Evolutionary conservation across 495 filamentous ascomycete genomes (phyloP), one percentile per base, ranked within the genome.

Genomic region (Cudoniella acicularis): DNA sequence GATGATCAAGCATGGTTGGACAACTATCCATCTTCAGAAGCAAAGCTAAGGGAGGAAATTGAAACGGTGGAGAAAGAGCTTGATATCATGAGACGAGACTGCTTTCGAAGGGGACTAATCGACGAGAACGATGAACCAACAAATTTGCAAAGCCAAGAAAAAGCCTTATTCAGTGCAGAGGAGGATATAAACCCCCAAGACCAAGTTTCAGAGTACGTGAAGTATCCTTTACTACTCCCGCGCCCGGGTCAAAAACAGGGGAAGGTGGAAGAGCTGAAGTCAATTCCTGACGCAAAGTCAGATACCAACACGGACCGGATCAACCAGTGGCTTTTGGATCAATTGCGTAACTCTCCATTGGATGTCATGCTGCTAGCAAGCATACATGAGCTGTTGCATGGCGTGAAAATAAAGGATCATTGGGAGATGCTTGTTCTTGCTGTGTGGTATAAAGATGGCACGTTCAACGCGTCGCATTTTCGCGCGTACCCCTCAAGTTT

Each of bases 381-480:
- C n/a, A 62, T 54, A n/a, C 53, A 23, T 20, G 54, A 62, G 25
- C 16, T 1, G 11, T 20, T 2, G 1, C 10, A 21, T 13, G 60
- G 60, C 6, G 30, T 27, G 17, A 30, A 45, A 8, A 16, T 42
- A 18, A 18, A n/a, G 20, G 4, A 54, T 17, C 17, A 24, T 6
- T 62, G 60, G 60, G 43, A 62, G 57, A n/a, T 13, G 8, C 42
- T 18, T 11, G 54, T 62, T 11, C 54, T 62, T 2, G 26, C 22
- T 18, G 24, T 57, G 8, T 62, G 60, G 60, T 62, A 47, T 27
- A 53, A 48, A n/a, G 60, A 62, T 26, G 54, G 54, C 1, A 56
- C 59, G 1, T 13, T 25, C 16, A 51, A 41, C 1, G 3, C 26
- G 1, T 10, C 40, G 22, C 3, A 11, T 1, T 53, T 53, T 26